Evolutionary conservation across 1,284 basidiomycete genomes (phyloP).

Genomic region (Puccinia coronata): DNA sequence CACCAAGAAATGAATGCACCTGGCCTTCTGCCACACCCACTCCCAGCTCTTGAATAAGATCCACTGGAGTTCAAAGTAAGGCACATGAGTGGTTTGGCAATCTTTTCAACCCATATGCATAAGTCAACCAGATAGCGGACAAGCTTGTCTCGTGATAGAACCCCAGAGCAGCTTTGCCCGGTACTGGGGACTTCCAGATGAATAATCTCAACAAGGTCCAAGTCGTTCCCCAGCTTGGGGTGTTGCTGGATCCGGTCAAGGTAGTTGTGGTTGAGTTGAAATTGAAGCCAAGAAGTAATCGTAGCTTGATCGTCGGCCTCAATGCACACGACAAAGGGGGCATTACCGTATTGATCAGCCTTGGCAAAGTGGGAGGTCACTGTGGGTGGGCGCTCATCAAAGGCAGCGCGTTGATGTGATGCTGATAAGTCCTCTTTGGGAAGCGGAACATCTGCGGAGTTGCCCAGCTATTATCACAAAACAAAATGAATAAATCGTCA

Average conservation of each 20-base stretch:
- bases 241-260: slow-evolving; percentile 63
- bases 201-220: slow-evolving; percentile 67
- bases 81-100: slow-evolving; percentile 56
- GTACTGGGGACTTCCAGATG: slow-evolving; percentile 61
- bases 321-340: slow-evolving; percentile 77
- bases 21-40: no score
- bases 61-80: no score
- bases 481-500: not conserved
- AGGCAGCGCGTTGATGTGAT: not conserved
- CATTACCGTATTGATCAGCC: slow-evolving; percentile 64
- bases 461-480: slow-evolving; percentile 7
- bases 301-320: slow-evolving; percentile 77
- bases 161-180: slow-evolving; percentile 66
- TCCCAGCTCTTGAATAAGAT: no score
- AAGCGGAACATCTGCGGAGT: slow-evolving; percentile 19
- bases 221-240: slow-evolving; percentile 68
- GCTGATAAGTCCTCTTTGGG: not conserved
- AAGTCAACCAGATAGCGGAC: slow-evolving; percentile 60
- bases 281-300: slow-evolving; percentile 66
- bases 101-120: slow-evolving; percentile 57
- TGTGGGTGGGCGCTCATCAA: slow-evolving; percentile 55
- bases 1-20: no score
- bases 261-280: slow-evolving; percentile 70
- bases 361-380: slow-evolving; percentile 31
- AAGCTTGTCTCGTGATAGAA: slow-evolving; percentile 64